Percentiles rank a stretch among this genome's conserved stretches.
Evolutionary conservation across 371 early-diverging fungal species (phyloP).

Genomic region (Actinomucor elegans): DNA sequence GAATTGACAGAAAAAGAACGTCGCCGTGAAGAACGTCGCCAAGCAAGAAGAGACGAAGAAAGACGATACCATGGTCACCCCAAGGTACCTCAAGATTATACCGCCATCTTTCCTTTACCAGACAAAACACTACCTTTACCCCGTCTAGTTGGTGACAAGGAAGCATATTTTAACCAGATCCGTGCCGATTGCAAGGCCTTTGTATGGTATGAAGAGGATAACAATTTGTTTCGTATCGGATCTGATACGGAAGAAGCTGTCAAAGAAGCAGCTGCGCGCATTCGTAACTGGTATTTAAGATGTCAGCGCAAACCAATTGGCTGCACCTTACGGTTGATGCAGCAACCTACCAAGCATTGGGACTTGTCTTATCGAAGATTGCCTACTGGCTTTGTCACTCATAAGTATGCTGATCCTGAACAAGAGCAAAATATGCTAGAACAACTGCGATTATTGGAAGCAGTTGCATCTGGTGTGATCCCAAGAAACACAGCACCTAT

Average conservation of each 20-base stretch:
- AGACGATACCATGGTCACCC: constrained; percentile 34
- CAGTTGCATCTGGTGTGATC: constrained; percentile 19
- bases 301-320: constrained; percentile 16
- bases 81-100: constrained; percentile 18
- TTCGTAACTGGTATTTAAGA: constrained; percentile 45
- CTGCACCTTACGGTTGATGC: constrained; percentile 16
- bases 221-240: constrained; percentile 11
- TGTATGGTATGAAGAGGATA: constrained; percentile 26
- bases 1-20: constrained; percentile 38
- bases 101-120: constrained; percentile 28
- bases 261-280: constrained; percentile 20
- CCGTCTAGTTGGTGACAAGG: constrained; percentile 32
- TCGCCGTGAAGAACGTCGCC: constrained; percentile 25
- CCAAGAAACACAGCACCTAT: background rate
- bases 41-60: constrained; percentile 24
- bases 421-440: constrained; percentile 14
- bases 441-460: constrained; percentile 25
- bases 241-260: constrained; percentile 25
- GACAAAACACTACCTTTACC: constrained; percentile 17
- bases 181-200: constrained; percentile 39
- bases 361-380: constrained; percentile 16
- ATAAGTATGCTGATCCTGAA: constrained; percentile 4
- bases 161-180: constrained; percentile 33
- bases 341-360: constrained; percentile 27
- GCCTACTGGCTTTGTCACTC: constrained; percentile 24